These are phyloP conservation scores for Noccaea bulbosa DNA, from an alignment of 345 rosid genomes.

Conservation along the genomic window DNA sequence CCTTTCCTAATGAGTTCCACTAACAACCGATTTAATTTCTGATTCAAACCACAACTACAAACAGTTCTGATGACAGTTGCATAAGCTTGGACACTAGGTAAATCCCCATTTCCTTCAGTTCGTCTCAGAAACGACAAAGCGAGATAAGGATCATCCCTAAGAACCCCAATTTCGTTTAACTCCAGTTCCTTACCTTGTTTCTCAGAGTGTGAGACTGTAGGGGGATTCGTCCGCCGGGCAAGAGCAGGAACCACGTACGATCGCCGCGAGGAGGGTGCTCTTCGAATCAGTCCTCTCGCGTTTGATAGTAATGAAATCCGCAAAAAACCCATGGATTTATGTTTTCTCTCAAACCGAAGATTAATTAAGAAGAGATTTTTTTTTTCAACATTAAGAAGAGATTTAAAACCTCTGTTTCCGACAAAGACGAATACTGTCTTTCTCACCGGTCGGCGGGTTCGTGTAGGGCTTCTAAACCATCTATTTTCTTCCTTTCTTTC, in stretches of 20 bases:
- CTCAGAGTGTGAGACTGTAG: conserved; percentile 34
- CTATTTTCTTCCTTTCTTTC: too few relatives aligned
- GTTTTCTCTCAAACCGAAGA: too few relatives aligned
- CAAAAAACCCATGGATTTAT: conserved; percentile 35
- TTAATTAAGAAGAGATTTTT: too few relatives aligned
- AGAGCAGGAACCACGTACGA: conserved; percentile 37
- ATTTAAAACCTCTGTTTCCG: too few relatives aligned
- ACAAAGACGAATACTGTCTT: too few relatives aligned
- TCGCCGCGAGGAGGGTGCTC: conserved; percentile 19
- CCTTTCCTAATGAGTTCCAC: conserved; percentile 48
- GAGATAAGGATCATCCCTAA: conserved; percentile 50
- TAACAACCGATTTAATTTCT: conserved; percentile 50
- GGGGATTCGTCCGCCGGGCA: conserved; percentile 26
- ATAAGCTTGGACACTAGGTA: conserved; percentile 50
- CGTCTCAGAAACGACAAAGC: conserved; percentile 57
- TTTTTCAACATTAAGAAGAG: too few relatives aligned
- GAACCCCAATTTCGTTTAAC: conserved; percentile 46
- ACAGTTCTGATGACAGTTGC: conserved; percentile 52
- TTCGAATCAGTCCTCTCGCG: conserved; percentile 24
- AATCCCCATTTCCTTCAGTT: conserved; percentile 48
- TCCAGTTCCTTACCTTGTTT: conserved; percentile 19
- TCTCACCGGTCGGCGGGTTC: too few relatives aligned
- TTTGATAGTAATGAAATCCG: conserved; percentile 32
- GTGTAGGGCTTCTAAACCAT: too few relatives aligned
- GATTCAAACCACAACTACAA: conserved; percentile 47